Conservation (phyloP, 257 asterid species). For the Lavandula angustifolia region DNA sequence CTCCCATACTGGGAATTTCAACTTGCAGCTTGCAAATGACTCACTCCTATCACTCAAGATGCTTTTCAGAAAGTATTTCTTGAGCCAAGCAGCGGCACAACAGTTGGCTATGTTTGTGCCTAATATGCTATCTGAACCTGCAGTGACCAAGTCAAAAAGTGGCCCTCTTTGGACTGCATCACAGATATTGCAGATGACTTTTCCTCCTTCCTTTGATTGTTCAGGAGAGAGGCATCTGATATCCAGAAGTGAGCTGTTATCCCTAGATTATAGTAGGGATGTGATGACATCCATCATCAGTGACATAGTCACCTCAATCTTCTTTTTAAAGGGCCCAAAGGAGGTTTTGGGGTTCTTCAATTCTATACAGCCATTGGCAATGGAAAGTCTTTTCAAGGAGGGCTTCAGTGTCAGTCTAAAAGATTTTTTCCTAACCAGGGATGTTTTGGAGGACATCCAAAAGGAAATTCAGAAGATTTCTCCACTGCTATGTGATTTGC, state of each 20-base stretch:
- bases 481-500: conserved; percentile 52
- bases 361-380: conserved; percentile 73
- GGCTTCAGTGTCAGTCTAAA: conserved; percentile 82
- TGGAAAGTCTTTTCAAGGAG: conserved; percentile 70
- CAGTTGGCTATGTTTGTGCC: conserved; percentile 86
- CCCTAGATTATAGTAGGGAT: conserved; percentile 58
- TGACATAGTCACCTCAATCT: conserved; percentile 74
- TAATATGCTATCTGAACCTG: conserved; percentile 52
- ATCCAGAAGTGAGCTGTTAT: conserved; percentile 55
- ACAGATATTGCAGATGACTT: conserved; percentile 70
- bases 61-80: conserved; percentile 54
- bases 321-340: conserved; percentile 81
- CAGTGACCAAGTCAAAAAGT: conserved; percentile 51
- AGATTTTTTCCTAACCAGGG: conserved; percentile 64
- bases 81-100: conserved; percentile 57
- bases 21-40: conserved; percentile 80
- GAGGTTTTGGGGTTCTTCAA: conserved; percentile 76
- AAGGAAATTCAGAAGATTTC: conserved; percentile 51
- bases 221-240: conserved; percentile 68
- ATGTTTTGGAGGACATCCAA: conserved; percentile 50
- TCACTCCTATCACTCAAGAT: conserved; percentile 72
- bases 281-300: conserved; percentile 56
- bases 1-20: conserved; percentile 97
- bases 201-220: conserved; percentile 67
- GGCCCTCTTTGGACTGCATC: conserved; percentile 84